These are phyloP conservation scores for Diaporthe sp. DNA, from an alignment of 2,329 filamentous ascomycete species.

Conservation along the genomic window DNA sequence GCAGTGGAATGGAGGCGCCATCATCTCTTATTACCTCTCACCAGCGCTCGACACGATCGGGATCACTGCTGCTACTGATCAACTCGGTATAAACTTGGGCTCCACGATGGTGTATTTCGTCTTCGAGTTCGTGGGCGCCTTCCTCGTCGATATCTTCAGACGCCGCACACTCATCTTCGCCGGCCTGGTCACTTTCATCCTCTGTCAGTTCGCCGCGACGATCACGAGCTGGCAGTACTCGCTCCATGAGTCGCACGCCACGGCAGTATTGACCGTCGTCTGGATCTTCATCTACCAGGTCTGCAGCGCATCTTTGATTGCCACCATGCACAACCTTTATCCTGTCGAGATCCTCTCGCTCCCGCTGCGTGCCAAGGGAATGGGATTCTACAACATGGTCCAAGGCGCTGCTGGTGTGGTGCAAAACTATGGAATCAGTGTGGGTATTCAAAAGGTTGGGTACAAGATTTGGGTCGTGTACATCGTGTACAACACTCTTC, in stretches of 20 bases:
- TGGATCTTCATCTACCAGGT: conserved; percentile 64
- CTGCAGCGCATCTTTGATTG: conserved; percentile 58
- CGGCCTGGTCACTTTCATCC: conserved; percentile 56
- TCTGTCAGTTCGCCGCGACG: conserved; percentile 58
- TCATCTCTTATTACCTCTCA: conserved; percentile 56
- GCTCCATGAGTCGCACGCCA: conserved; percentile 46
- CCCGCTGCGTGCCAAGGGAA: conserved; percentile 57
- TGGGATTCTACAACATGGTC: conserved; percentile 59
- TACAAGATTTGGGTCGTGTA: conserved; percentile 66
- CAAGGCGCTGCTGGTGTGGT: conserved; percentile 58
- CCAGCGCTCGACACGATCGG: conserved; percentile 57
- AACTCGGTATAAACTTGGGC: conserved; percentile 58
- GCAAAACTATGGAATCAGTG: conserved; percentile 60
- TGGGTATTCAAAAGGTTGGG: conserved; percentile 59
- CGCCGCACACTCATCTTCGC: conserved; percentile 59
- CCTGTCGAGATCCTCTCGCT: conserved; percentile 58
- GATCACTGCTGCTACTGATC: conserved; percentile 51
- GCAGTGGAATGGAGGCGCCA: conserved; percentile 61
- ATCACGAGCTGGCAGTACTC: conserved; percentile 62
- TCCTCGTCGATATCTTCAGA: conserved; percentile 56
- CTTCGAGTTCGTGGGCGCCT: conserved; percentile 57
- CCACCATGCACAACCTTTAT: conserved; percentile 62
- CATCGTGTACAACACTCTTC: conserved; percentile 61
- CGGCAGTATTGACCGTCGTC: conserved; percentile 56
- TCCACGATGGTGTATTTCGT: conserved; percentile 59